Percentiles rank a stretch among this genome's conserved stretches.
phyloP scores from a whole-genome alignment of 345 rosid genomes.

The Gossypioides kirkii region DNA sequence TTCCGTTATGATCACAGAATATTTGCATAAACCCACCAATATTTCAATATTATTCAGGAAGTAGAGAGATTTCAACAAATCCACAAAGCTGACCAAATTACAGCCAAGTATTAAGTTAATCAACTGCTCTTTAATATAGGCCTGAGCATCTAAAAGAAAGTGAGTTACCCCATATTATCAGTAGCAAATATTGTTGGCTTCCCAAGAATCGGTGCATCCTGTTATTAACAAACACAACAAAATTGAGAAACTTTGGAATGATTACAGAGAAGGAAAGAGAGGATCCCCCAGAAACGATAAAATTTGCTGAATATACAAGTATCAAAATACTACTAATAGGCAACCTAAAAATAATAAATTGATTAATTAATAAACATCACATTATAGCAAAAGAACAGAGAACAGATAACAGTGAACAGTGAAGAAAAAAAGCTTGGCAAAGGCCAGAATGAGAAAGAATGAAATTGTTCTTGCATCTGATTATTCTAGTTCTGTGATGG shows the following conservation, averaged over 20 bases:
- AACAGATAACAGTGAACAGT: not conserved
- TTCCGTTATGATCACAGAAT: not conserved
- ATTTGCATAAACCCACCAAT: not conserved
- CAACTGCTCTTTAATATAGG: not conserved
- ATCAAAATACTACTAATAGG: not conserved
- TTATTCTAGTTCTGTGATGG: not conserved
- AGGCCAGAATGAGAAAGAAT: not conserved
- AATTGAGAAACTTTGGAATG: not conserved
- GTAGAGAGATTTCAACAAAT: conserved; percentile 1
- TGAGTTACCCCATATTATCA: conserved; percentile 57
- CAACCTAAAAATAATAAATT: not conserved
- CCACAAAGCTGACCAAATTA: not conserved
- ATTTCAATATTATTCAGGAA: not conserved
- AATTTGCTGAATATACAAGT: not conserved
- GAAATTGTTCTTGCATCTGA: conserved; percentile 9
- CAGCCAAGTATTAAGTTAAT: not conserved
- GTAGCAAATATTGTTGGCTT: conserved; percentile 61
- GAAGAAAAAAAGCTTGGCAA: not conserved
- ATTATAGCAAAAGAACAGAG: not conserved
- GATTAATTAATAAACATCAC: not conserved
- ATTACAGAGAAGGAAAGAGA: not conserved
- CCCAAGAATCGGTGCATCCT: conserved; percentile 92
- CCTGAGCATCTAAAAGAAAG: conserved; percentile 16
- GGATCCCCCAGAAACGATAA: not conserved
- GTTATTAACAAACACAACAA: conserved; percentile 22